Base-by-base conservation (phyloP, 1,284 basidiomycete genomes). In the Naganishia albida region DNA sequence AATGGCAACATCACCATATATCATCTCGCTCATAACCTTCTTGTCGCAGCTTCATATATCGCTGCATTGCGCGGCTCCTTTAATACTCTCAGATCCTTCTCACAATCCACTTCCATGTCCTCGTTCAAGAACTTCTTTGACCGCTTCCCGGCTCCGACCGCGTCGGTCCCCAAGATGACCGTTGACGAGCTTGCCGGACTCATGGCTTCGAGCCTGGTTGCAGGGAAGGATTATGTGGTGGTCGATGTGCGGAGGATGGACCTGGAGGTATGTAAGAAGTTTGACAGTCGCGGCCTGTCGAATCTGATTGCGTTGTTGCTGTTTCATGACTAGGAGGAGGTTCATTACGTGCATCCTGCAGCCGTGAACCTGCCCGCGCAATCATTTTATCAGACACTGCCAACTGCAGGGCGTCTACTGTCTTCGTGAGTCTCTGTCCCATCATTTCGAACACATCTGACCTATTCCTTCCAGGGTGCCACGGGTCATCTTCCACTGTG, bases 401-500 rank as follows among this genome's bases (percentile, higher is more conserved):
- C 69, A 1, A 53, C 49, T 13, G 20, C 65, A 2, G 64, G 64
- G 2, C 68, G 62, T 26, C 44, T 72, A 16, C 64, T 73, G 3
- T 63, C 65, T 7, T 49, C 52, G 62, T 54, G 34, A 25, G 55
- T 52, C 16, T 10, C 10, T 34, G 23, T 10, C 10, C 20, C 7
- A 18, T 13, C 42, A 44, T 25, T 26, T 6, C 25, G 18, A 18
- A 44, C 18, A 34, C 7, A n/a, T 13, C 55, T 34, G 10, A 20
- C 28, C 16, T 3, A 7, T 13, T 43, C 25, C 6, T 3, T 1
- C 20, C 15, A 66, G 65, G 3, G 52, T 66, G 8, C 62, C 64
- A 18, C 56, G 54, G 30, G 73, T 78, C 54, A 68, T 77, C 56
- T 77, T 78, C 65, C 76, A 78, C 70, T 78, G 76, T 66, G 71